phyloP scores from a whole-genome alignment of 345 rosid species.

The Brassica cretica region DNA sequence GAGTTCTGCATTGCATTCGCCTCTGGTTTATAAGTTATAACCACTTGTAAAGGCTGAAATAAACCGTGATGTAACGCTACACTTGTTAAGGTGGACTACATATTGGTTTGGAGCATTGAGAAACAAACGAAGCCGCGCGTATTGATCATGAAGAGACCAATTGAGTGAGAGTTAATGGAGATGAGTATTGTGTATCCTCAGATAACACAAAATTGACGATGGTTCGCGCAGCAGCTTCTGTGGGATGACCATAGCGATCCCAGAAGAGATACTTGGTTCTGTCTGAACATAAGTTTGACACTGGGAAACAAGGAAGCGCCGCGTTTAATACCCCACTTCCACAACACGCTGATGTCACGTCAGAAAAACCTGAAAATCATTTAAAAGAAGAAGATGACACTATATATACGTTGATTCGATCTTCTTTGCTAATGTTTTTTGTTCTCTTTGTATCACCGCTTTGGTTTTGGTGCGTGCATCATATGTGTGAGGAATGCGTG shows the following conservation, averaged over 20 bases:
- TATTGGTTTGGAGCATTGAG: neutral
- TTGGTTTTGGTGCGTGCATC: neutral
- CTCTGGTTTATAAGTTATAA: neutral
- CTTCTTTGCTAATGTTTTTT: neutral
- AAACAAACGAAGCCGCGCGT: neutral
- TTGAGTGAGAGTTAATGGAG: constrained; percentile 55
- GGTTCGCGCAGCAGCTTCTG: constrained; percentile 52
- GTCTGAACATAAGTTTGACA: constrained; percentile 56
- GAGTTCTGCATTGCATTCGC: neutral
- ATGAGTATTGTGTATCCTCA: constrained; percentile 44
- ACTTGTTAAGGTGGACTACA: neutral
- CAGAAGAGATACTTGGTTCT: constrained; percentile 67
- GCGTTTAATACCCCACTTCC: constrained; percentile 68
- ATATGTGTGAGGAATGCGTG: neutral
- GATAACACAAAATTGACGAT: constrained; percentile 50
- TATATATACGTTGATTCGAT: neutral
- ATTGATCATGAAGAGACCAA: constrained; percentile 39
- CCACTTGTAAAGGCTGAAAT: neutral
- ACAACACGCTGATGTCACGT: constrained; percentile 75
- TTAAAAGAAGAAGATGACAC: neutral
- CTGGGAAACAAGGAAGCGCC: constrained; percentile 51
- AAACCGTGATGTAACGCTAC: neutral
- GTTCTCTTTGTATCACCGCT: neutral
- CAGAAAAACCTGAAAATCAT: constrained; percentile 52
- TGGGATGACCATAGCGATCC: constrained; percentile 72